A percentile compares a stretch with the other conserved stretches of the same genome.
Evolutionary conservation across 2,329 filamentous ascomycete genomes (phyloP).

Genomic region (Neonectria punicea): DNA sequence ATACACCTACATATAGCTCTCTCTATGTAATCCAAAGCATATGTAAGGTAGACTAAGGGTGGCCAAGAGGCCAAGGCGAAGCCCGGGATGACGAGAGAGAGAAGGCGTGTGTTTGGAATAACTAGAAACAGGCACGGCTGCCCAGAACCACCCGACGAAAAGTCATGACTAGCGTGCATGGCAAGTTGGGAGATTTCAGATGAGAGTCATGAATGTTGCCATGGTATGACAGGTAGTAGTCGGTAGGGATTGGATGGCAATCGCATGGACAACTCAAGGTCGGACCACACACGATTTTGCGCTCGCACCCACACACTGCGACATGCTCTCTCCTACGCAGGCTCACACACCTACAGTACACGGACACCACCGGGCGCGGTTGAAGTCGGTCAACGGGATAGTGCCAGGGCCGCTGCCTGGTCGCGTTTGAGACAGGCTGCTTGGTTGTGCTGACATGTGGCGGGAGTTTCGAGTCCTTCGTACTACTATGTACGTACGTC

Average conservation of each 20-base stretch:
- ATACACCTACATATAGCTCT: constrained; percentile 3
- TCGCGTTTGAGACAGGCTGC: constrained; percentile 3
- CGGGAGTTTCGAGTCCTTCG: constrained; percentile 11
- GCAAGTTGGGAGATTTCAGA: constrained; percentile 4
- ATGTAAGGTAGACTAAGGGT: background rate
- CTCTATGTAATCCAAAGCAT: background rate
- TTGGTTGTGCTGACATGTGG: constrained; percentile 19
- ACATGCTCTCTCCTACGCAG: background rate
- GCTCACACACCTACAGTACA: constrained; percentile 3
- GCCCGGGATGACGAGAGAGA: background rate
- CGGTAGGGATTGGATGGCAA: constrained; percentile 18
- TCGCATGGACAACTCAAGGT: constrained; percentile 21
- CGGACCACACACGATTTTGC: constrained; percentile 27
- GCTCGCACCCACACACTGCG: constrained; percentile 15
- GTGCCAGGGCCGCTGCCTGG: constrained; percentile 10
- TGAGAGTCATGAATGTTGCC: constrained; percentile 11
- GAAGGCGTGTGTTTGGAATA: background rate
- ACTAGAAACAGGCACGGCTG: background rate
- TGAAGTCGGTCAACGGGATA: constrained; percentile 16
- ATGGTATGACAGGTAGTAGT: constrained; percentile 31
- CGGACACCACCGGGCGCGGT: constrained; percentile 18
- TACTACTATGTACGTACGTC: too few relatives aligned
- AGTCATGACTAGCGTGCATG: constrained; percentile 11
- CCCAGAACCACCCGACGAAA: constrained; percentile 2
- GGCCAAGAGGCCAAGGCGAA: constrained; percentile 9